Evolutionary conservation across 768 basidiomycete species (phyloP).

Genomic region (Flagelloscypha sp.): DNA sequence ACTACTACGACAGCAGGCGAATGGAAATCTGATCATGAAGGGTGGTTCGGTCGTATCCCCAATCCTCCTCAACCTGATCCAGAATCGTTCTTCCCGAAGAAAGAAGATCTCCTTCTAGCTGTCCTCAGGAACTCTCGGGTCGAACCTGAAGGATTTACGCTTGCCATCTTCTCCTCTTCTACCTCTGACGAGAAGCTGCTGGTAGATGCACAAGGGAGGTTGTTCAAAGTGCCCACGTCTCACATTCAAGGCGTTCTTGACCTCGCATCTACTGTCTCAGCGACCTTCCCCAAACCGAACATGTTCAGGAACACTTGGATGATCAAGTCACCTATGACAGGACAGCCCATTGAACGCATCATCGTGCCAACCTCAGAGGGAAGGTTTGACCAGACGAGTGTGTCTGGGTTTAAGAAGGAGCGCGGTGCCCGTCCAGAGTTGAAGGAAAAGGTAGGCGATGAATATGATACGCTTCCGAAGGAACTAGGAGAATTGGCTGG

Average conservation of each 20-base stretch:
- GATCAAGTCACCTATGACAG: slow-evolving; percentile 21
- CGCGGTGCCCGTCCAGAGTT: slow-evolving; percentile 19
- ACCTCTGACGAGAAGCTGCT: slow-evolving; percentile 15
- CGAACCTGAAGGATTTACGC: slow-evolving; percentile 27
- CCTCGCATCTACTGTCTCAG: slow-evolving; percentile 14
- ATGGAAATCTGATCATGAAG: too few relatives aligned
- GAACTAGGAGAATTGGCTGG: slow-evolving; percentile 24
- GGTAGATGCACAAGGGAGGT: slow-evolving; percentile 24
- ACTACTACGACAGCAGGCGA: too few relatives aligned
- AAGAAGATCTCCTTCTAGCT: slow-evolving; percentile 19
- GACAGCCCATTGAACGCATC: slow-evolving; percentile 27
- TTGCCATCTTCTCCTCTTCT: slow-evolving; percentile 31
- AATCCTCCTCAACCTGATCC: slow-evolving; percentile 18
- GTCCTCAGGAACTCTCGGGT: slow-evolving; percentile 26
- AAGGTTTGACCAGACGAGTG: too few relatives aligned
- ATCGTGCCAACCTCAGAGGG: slow-evolving; percentile 16
- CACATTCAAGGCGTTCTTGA: slow-evolving; percentile 21
- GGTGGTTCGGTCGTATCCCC: too few relatives aligned
- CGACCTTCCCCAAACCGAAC: slow-evolving; percentile 19
- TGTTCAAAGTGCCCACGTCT: slow-evolving; percentile 15
- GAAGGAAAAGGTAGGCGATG: slow-evolving; percentile 18
- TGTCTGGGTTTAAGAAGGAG: slow-evolving; percentile 29
- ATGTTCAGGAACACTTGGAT: slow-evolving; percentile 28
- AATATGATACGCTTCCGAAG: slow-evolving; percentile 21
- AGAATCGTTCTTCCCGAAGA: slow-evolving; percentile 18